phyloP scores from a whole-genome alignment of 164 flowering plant species.

The Brasenia schreberi region DNA sequence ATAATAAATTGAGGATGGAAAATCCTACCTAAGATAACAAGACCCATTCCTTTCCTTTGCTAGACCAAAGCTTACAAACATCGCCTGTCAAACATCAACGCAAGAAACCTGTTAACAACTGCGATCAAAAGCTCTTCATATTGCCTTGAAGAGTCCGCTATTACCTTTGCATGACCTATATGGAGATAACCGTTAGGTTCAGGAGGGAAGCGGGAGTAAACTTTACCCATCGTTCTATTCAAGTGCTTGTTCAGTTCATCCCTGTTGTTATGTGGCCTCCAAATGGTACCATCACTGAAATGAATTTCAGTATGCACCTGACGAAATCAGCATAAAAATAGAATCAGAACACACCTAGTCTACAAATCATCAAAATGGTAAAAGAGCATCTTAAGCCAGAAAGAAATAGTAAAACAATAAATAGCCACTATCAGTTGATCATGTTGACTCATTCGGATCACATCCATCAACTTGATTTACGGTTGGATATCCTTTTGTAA shows the following conservation, averaged over 20 bases:
- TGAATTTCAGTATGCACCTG: conserved; percentile 93
- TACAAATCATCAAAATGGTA: too few relatives aligned
- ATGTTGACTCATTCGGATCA: too few relatives aligned
- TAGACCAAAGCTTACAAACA: conserved; percentile 91
- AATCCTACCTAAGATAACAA: conserved; percentile 72
- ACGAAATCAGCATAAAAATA: conserved; percentile 7
- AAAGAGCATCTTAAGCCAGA: too few relatives aligned
- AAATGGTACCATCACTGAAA: conserved; percentile 61
- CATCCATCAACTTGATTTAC: too few relatives aligned
- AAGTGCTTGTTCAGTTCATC: conserved; percentile 70
- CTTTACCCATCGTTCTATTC: conserved; percentile 57
- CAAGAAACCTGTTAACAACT: not conserved
- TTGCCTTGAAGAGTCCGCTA: not conserved
- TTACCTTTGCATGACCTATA: conserved; percentile 99
- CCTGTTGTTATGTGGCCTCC: conserved; percentile 69
- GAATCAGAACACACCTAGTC: not conserved
- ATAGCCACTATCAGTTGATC: too few relatives aligned
- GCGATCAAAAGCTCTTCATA: not conserved
- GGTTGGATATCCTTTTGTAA: too few relatives aligned
- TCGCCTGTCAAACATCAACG: conserved; percentile 42
- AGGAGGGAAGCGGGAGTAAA: conserved; percentile 86
- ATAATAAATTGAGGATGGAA: not conserved
- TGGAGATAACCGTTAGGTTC: conserved; percentile 99
- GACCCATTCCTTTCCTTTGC: conserved; percentile 86
- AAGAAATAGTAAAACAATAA: too few relatives aligned